Conservation (phyloP, 1,284 basidiomycete genomes). For the Prillingera fragicola region DNA sequence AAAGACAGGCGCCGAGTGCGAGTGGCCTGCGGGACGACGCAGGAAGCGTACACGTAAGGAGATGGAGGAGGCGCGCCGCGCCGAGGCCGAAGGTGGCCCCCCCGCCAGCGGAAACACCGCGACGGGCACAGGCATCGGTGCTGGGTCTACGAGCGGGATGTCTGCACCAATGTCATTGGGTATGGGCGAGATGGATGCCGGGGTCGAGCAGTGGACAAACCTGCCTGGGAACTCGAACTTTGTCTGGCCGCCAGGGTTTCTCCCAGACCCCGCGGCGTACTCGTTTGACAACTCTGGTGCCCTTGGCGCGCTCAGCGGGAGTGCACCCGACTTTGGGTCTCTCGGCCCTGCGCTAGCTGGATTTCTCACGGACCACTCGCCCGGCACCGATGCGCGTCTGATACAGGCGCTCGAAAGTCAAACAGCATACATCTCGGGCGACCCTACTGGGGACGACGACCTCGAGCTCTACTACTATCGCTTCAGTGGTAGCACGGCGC, state of each 20-base stretch:
- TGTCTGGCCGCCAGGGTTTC: slow-evolving; percentile 7
- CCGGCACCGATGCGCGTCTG: slow-evolving; percentile 31
- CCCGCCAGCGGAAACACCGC: too few species aligned
- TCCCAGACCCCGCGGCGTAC: slow-evolving; percentile 2
- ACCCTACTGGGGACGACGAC: slow-evolving; percentile 44
- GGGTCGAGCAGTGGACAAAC: not conserved
- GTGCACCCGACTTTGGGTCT: not conserved
- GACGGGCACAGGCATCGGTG: too few species aligned
- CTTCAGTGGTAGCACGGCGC: slow-evolving; percentile 46
- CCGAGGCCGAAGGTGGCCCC: not conserved
- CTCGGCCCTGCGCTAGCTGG: not conserved
- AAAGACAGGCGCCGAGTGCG: slow-evolving; percentile 42
- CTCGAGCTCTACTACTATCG: slow-evolving; percentile 49
- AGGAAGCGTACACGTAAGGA: slow-evolving; percentile 48
- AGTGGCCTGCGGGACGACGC: slow-evolving; percentile 46
- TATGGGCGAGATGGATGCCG: too few species aligned
- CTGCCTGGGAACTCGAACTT: not conserved
- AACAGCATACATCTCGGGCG: slow-evolving; percentile 48
- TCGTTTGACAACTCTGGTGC: slow-evolving; percentile 5
- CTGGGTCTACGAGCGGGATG: too few species aligned
- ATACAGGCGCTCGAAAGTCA: slow-evolving; percentile 45
- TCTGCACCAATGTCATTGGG: too few species aligned
- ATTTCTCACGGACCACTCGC: slow-evolving; percentile 16
- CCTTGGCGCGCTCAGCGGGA: not conserved
- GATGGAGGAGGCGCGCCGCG: slow-evolving; percentile 48